These are phyloP conservation scores for Stephania yunnanensis DNA, from an alignment of 164 flowering plant species.

Conservation along the genomic window DNA sequence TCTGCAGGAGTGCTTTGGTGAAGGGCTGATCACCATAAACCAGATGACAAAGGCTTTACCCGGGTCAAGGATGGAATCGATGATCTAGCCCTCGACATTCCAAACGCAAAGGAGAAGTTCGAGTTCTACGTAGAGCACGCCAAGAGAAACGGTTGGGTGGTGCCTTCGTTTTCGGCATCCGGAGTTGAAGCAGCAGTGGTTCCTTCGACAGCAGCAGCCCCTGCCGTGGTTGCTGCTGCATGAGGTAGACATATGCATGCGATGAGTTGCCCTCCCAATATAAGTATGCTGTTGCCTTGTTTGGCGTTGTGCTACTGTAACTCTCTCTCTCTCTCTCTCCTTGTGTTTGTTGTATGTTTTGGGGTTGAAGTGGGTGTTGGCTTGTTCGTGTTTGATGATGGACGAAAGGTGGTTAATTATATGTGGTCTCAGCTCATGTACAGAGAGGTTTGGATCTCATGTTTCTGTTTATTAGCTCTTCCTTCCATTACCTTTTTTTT, in stretches of 20 bases:
- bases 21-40: constrained; percentile 84
- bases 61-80: constrained; percentile 76
- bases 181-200: constrained; percentile 4
- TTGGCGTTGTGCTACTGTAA: constrained; percentile 8
- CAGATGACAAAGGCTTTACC: constrained; percentile 89
- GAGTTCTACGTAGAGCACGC: constrained; percentile 56
- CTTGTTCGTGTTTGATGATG: background rate
- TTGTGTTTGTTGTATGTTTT: constrained; percentile 13
- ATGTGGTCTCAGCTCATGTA: constrained; percentile 13
- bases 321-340: background rate
- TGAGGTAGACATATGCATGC: constrained; percentile 14
- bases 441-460: constrained; percentile 13
- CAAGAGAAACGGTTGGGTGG: constrained; percentile 65
- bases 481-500: background rate
- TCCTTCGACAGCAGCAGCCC: background rate
- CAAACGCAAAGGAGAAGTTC: constrained; percentile 80
- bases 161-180: constrained; percentile 40
- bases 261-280: constrained; percentile 6
- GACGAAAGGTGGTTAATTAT: background rate
- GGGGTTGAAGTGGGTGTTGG: constrained; percentile 8
- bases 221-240: constrained; percentile 9
- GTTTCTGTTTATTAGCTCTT: background rate
- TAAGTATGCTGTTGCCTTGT: constrained; percentile 22
- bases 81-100: constrained; percentile 93
- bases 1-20: constrained; percentile 71